Conservation (phyloP, 768 basidiomycete genomes). For the Boletus bicolor region DNA sequence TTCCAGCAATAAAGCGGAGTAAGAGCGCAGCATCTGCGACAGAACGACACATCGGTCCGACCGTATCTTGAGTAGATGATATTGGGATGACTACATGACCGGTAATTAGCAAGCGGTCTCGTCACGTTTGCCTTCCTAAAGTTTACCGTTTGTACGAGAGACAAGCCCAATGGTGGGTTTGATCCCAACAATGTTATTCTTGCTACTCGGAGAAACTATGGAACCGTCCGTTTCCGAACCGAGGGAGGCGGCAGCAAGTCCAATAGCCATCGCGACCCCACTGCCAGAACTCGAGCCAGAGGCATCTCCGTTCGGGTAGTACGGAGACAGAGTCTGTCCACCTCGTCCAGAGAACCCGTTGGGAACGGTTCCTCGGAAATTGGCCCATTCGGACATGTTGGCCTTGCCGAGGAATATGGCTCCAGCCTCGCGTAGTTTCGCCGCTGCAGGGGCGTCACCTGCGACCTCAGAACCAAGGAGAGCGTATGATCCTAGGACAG, state of each 20-base stretch:
- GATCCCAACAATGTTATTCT: constrained; percentile 42
- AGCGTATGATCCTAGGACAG: constrained; percentile 31
- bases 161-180: constrained; percentile 42
- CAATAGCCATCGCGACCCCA: constrained; percentile 40
- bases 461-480: constrained; percentile 36
- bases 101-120: not conserved
- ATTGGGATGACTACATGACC: constrained; percentile 48
- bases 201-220: constrained; percentile 41
- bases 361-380: constrained; percentile 38
- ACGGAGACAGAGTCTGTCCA: constrained; percentile 42
- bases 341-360: constrained; percentile 47
- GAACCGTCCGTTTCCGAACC: constrained; percentile 52
- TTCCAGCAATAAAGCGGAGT: constrained; percentile 50
- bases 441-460: constrained; percentile 31
- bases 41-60: constrained; percentile 55
- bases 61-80: constrained; percentile 55
- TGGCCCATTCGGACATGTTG: constrained; percentile 45
- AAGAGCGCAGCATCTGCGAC: constrained; percentile 55
- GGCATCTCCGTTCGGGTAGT: constrained; percentile 39
- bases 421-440: constrained; percentile 31
- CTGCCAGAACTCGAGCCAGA: constrained; percentile 45
- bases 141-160: constrained; percentile 35
- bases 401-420: constrained; percentile 42
- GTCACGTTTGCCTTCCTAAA: not conserved
- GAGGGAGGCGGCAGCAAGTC: constrained; percentile 41